Percentiles rank a stretch among this genome's conserved stretches.
phyloP scores from a whole-genome alignment of 495 filamentous ascomycete species.

The Hyphodiscus hymeniophilus region DNA sequence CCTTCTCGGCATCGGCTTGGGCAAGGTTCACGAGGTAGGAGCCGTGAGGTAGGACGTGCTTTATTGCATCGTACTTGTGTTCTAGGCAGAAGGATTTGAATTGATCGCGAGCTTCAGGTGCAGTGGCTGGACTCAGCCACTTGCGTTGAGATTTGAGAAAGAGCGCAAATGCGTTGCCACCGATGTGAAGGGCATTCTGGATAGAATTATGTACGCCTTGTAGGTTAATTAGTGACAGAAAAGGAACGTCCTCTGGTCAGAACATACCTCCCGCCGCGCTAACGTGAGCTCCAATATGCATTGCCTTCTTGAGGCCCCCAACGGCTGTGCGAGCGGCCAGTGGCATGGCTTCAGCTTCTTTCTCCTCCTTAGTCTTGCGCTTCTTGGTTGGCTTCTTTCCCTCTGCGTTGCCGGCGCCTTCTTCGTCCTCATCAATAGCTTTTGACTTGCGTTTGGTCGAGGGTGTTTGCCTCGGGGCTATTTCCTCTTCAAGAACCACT shows the following conservation, averaged over 20 bases:
- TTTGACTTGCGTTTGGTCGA: constrained; percentile 18
- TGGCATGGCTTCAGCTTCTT: constrained; percentile 42
- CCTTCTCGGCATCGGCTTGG: constrained; percentile 67
- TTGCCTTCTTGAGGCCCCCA: constrained; percentile 48
- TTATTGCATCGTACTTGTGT: constrained; percentile 63
- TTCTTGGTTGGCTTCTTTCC: constrained; percentile 20
- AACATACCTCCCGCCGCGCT: constrained; percentile 70
- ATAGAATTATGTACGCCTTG: constrained; percentile 79
- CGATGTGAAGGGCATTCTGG: constrained; percentile 69
- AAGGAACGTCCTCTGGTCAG: not conserved
- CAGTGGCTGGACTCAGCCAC: constrained; percentile 79
- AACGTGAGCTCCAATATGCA: constrained; percentile 90
- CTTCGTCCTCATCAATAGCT: constrained; percentile 7
- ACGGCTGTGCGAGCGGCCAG: constrained; percentile 59
- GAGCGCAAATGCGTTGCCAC: constrained; percentile 85
- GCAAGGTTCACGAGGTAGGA: constrained; percentile 96
- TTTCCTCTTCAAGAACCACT: constrained; percentile 1
- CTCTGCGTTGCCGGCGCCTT: constrained; percentile 11
- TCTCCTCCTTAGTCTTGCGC: constrained; percentile 23
- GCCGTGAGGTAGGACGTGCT: constrained; percentile 78
- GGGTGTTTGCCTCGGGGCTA: constrained; percentile 3
- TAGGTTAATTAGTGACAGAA: constrained; percentile 4
- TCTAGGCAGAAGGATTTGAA: constrained; percentile 60
- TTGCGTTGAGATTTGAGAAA: constrained; percentile 95
- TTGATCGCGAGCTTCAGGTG: constrained; percentile 52